Evolutionary conservation across 2,329 filamentous ascomycete species (phyloP), one percentile per base, ranked within the genome.

Genomic region (Colletotrichum incanum): DNA sequence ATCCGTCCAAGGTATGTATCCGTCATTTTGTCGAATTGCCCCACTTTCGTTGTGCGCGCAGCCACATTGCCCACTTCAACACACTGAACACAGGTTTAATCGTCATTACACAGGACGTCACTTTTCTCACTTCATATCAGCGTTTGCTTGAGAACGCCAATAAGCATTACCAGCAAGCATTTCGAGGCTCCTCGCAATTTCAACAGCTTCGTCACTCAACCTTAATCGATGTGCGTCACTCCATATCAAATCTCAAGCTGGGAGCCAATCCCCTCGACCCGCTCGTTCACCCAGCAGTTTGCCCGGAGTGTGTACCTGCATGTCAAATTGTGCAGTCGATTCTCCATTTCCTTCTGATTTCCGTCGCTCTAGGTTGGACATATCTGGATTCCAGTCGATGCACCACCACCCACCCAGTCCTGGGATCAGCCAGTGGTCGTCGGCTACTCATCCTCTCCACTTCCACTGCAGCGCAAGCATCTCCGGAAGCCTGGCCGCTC

Each of bases 311-410:
- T 1, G 52, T 56, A 65, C 28, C 45, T 63, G 60, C 60, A 28
- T 63, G 43, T 5, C 11, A 18, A 8, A 52, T 31, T 54, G 43
- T 31, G 12, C 20, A 16, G 16, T 37, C 31, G 31, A 26, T 45
- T 31, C 50, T 41, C 39, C 31, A 52, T 63, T 26, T 11, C 47
- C 47, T 50, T 6, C 47, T 43, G 47, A n/a, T 26, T 50, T 26
- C 20, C 23, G 7, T 18, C n/a, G 11, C 16, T 28, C 16, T 55
- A 47, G 28, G 37, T 18, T 8, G 56, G 62, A 14, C 50, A 65
- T 37, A 11, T 56, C 41, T 26, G 26, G 23, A 37, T 65, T 28
- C 39, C 23, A 39, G 26, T 63, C 50, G 28, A 63, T 52, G 60
- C 60, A 39, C 56, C 39, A 6, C n/a, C n/a, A n/a, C n/a, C n/a